Conservation (phyloP, 192 early-diverging fungal genomes). For the Entomortierella lignicola region DNA sequence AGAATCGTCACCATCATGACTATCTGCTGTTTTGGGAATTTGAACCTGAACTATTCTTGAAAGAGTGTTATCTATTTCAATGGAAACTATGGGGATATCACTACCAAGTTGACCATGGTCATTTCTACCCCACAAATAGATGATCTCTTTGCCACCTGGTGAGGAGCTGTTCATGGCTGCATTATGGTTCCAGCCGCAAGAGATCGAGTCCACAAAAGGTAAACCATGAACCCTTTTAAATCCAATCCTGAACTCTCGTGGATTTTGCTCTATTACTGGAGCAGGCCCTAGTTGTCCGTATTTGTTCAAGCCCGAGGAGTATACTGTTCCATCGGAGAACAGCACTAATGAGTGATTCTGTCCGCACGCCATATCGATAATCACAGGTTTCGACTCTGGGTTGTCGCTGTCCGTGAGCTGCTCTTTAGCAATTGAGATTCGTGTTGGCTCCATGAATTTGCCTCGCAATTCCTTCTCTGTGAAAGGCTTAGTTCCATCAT, state of each 20-base stretch:
- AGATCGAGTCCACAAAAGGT: slow-evolving; percentile 51
- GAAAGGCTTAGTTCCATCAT: background rate
- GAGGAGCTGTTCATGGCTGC: slow-evolving; percentile 27
- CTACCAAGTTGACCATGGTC: slow-evolving; percentile 80
- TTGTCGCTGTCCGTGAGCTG: background rate
- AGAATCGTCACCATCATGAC: background rate
- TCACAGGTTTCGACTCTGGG: slow-evolving; percentile 9
- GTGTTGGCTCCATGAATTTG: slow-evolving; percentile 48
- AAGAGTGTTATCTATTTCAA: background rate
- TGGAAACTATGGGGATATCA: background rate
- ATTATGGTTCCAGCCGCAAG: slow-evolving; percentile 73
- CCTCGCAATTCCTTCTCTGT: slow-evolving; percentile 31
- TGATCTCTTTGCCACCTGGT: slow-evolving; percentile 2
- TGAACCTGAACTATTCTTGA: slow-evolving; percentile 14
- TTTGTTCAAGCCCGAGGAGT: slow-evolving; percentile 71
- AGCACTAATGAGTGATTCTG: slow-evolving; percentile 70
- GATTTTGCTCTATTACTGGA: slow-evolving; percentile 2
- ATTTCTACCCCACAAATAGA: slow-evolving; percentile 77
- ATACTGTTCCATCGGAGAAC: slow-evolving; percentile 57
- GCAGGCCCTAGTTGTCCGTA: slow-evolving; percentile 69
- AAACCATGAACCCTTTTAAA: slow-evolving; percentile 38
- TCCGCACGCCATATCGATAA: slow-evolving; percentile 71
- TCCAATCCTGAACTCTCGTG: slow-evolving; percentile 57
- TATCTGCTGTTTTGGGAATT: slow-evolving; percentile 1
- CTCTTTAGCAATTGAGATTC: slow-evolving; percentile 10